Evolutionary conservation across 805 yeast species (phyloP).

Genomic region (Kluyveromyces lactis): DNA sequence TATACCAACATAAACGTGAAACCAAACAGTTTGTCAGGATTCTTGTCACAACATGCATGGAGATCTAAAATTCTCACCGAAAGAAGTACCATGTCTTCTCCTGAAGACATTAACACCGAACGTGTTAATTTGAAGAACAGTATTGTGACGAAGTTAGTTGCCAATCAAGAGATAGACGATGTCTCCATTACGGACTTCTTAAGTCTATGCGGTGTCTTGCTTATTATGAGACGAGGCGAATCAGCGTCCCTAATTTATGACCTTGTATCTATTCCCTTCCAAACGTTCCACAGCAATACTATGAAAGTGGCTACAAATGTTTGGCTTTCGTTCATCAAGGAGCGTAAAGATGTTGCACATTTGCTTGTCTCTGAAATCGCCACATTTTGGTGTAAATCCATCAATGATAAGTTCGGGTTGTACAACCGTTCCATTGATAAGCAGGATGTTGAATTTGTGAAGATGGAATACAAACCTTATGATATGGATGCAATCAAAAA

Average conservation of each 20-base stretch:
- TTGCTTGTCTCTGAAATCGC: conserved; percentile 63
- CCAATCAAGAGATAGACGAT: conserved; percentile 17
- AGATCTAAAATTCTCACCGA: conserved; percentile 36
- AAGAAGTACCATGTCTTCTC: conserved; percentile 25
- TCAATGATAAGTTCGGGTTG: conserved; percentile 53
- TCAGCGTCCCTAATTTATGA: conserved; percentile 36
- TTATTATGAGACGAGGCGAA: conserved; percentile 30
- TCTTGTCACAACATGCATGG: conserved; percentile 74
- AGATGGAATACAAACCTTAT: conserved; percentile 88
- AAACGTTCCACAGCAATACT: conserved; percentile 47
- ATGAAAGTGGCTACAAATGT: conserved; percentile 61
- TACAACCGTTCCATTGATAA: conserved; percentile 51
- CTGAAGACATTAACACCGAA: conserved; percentile 20
- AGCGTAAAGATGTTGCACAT: conserved; percentile 48
- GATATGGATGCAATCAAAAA: conserved; percentile 51
- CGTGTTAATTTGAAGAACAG: conserved; percentile 12
- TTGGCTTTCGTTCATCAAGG: conserved; percentile 75
- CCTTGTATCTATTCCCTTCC: conserved; percentile 65
- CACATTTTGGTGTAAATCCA: conserved; percentile 58
- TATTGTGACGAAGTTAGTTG: conserved; percentile 16
- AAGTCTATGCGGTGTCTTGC: conserved; percentile 36
- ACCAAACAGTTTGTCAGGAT: conserved; percentile 58
- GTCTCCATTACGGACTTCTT: conserved; percentile 35
- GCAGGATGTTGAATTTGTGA: conserved; percentile 48
- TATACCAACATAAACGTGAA: conserved; percentile 26